Conservation (phyloP, 805 yeast genomes). For the Sungouiozyma ichnusensis region DNA sequence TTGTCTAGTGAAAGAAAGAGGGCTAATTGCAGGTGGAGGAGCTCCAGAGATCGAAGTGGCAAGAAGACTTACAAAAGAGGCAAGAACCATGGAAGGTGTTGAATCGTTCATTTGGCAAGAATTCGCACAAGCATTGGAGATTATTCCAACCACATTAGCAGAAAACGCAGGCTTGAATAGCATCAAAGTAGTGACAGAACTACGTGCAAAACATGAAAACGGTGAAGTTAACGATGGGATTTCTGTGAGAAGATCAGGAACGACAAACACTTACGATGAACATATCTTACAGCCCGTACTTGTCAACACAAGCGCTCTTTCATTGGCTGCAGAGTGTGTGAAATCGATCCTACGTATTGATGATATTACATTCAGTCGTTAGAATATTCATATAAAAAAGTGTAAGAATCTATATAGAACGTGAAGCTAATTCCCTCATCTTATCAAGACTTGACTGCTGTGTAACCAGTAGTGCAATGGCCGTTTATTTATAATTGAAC, state of each 20-base stretch:
- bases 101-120: conserved; percentile 88
- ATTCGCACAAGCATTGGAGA: conserved; percentile 84
- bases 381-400: too few species aligned
- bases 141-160: conserved; percentile 87
- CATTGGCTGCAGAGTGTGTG: conserved; percentile 92
- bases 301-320: conserved; percentile 88
- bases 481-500: too few species aligned
- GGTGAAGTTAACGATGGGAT: conserved; percentile 95
- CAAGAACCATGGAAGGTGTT: conserved; percentile 66
- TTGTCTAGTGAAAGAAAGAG: conserved; percentile 80
- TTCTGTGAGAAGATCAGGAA: conserved; percentile 86
- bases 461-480: too few species aligned
- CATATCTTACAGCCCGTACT: conserved; percentile 94
- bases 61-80: conserved; percentile 58
- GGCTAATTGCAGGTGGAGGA: conserved; percentile 96
- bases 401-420: too few species aligned
- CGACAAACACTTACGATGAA: conserved; percentile 83
- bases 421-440: not conserved
- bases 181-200: conserved; percentile 82
- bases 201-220: conserved; percentile 79
- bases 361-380: conserved; percentile 89
- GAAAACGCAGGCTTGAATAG: conserved; percentile 93
- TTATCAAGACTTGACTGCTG: too few species aligned
- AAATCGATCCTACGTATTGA: conserved; percentile 93
- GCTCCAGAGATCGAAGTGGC: conserved; percentile 94